A percentile compares a stretch with the other conserved stretches of the same genome.
Evolutionary conservation across 176 grass and related monocot genomes (phyloP).

Genomic region (Zoysia japonica): DNA sequence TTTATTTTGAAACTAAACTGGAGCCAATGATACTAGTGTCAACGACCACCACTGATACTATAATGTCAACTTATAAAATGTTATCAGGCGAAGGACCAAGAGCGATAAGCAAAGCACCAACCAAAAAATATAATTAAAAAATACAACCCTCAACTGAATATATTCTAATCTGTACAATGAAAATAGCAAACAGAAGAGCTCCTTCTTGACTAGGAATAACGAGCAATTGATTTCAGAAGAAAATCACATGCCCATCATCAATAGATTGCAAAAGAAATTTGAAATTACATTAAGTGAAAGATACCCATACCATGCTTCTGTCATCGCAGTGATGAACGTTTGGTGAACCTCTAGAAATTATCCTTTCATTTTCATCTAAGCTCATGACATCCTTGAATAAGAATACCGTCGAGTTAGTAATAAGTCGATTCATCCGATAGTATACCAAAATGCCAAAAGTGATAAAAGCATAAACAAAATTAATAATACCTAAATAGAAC

Average conservation of each 20-base stretch:
- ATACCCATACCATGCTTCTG: constrained; percentile 74
- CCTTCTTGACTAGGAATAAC: not conserved
- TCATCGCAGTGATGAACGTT: constrained; percentile 82
- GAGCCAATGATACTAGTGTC: too few species aligned
- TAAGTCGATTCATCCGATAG: constrained; percentile 1
- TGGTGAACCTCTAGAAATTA: constrained; percentile 66
- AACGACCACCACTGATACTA: not conserved
- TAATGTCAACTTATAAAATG: not conserved
- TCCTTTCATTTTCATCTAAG: constrained; percentile 75
- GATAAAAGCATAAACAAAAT: not conserved
- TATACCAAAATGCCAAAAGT: not conserved
- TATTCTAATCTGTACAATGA: not conserved
- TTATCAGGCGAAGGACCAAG: not conserved
- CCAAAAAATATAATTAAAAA: not conserved
- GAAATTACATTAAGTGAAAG: constrained; percentile 14
- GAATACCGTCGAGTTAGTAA: constrained; percentile 33
- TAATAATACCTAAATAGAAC: constrained; percentile 20
- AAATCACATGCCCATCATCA: not conserved
- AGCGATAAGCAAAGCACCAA: not conserved
- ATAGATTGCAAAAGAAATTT: constrained; percentile 20
- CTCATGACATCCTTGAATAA: constrained; percentile 75
- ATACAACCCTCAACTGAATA: not conserved
- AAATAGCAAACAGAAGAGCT: not conserved
- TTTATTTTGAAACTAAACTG: not conserved
- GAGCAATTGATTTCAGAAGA: not conserved